Base-by-base conservation (phyloP, 805 yeast genomes). In the Blastobotrys parvus region DNA sequence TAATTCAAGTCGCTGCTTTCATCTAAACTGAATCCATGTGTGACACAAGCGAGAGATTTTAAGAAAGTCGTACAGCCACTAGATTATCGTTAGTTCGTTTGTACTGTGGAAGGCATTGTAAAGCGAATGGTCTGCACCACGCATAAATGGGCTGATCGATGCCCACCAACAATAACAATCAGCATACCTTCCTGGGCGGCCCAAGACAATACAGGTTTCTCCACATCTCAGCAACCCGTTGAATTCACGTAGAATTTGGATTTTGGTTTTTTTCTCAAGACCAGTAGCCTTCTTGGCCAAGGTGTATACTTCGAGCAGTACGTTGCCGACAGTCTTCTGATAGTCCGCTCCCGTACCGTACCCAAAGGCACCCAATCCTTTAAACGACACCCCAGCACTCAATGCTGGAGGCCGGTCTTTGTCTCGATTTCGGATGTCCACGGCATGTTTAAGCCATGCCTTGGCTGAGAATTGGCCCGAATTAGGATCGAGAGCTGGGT, bases 171-270 rank as follows among this genome's bases (percentile, higher is more conserved):
- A n/a, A 62, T 64, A 2, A 38, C 42, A 16, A 18, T 47, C n/a
- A 42, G 35, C 33, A 16, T 38, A 38, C 41, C 41, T 71, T 39
- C 90, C 90, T 1, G 90, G 90, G 61, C 89, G 73, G 45, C 92
- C 90, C 38, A 82, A 65, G 8, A 82, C 89, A 43, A 82, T 83
- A 3, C 81, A 75, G 37, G 81, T 67, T 48, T 80, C 80, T 44
- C 88, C 87, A 2, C 87, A 82, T 43, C 64, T 65, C 32, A 75
- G 56, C 13, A 72, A 49, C 19, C 80, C 84, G 47, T 77, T 80
- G 71, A 65, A 49, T 69, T 75, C 51, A 63, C 73, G 51, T 63
- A 75, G 45, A 54, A 57, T 45, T 50, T 58, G 43, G 48, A 59
- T 46, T 46, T 53, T 45, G 50, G 72, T 63, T 1, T 61, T 21